These are phyloP conservation scores for Anthoceros angustus DNA, from an alignment of 225 moss, liverwort and hornwort species.

Conservation along the genomic window DNA sequence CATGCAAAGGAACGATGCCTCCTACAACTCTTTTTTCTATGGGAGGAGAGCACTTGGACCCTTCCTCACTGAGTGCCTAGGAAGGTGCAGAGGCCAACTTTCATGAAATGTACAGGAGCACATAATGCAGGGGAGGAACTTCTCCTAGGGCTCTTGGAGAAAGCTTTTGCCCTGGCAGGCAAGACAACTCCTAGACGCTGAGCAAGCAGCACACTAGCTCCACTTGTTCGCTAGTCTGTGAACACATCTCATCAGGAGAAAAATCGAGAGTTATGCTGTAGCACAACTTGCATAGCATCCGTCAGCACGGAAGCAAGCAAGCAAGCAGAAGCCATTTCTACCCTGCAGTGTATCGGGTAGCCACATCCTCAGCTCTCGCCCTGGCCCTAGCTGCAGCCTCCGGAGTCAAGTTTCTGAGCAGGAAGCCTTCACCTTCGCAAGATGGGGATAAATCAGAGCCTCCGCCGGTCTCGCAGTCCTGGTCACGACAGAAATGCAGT, in stretches of 20 bases:
- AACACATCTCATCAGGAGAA: not conserved
- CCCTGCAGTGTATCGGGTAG: slow-evolving; percentile 96
- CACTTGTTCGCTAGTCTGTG: not conserved
- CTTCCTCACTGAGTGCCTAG: no score
- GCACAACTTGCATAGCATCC: no score
- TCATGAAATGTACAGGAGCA: no score
- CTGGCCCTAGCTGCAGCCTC: slow-evolving; percentile 78
- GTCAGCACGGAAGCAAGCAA: no score
- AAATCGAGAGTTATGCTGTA: no score
- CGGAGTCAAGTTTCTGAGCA: slow-evolving; percentile 43
- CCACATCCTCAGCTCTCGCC: slow-evolving; percentile 62
- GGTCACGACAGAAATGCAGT: no score
- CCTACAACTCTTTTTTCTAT: no score
- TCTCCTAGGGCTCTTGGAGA: not conserved
- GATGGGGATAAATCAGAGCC: slow-evolving; percentile 79
- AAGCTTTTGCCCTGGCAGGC: slow-evolving; percentile 1
- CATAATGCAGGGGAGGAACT: no score
- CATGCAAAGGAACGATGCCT: no score
- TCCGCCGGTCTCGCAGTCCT: slow-evolving; percentile 61
- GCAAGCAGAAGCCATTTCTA: slow-evolving; percentile 12
- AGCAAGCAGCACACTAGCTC: not conserved
- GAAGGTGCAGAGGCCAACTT: no score
- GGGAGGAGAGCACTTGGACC: no score
- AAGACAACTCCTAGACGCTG: not conserved
- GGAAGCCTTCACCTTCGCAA: slow-evolving; percentile 82